phyloP scores from a whole-genome alignment of 441 rosid species.

The Daphne laureola region DNA sequence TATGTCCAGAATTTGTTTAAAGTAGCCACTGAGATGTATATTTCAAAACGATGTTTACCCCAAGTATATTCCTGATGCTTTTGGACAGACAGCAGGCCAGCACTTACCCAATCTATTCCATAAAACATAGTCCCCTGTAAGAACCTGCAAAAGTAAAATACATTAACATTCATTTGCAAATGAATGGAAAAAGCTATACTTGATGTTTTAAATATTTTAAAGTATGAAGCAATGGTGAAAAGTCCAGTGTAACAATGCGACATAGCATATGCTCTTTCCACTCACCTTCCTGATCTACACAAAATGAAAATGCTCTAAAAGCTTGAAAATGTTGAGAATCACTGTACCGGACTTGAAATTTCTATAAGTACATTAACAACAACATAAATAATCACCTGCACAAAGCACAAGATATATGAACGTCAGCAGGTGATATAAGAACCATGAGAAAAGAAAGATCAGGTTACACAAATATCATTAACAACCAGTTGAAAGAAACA shows the following conservation, averaged over 20 bases:
- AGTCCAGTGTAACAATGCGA: neutral
- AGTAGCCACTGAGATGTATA: no score
- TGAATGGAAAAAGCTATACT: no score
- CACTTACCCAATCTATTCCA: constrained; percentile 91
- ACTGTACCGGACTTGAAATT: constrained; percentile 62
- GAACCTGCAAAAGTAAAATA: constrained; percentile 39
- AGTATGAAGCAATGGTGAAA: neutral
- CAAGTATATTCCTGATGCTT: constrained; percentile 9
- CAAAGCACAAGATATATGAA: constrained; percentile 6
- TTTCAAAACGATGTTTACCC: neutral
- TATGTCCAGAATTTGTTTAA: no score
- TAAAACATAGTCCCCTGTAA: constrained; percentile 79
- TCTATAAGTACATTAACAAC: constrained; percentile 79
- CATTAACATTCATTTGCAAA: neutral
- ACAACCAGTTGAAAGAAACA: neutral
- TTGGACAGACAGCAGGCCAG: constrained; percentile 58
- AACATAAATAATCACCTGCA: constrained; percentile 83
- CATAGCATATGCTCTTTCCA: no score
- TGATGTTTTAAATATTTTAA: no score
- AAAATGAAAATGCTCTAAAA: no score
- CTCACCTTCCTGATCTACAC: no score
- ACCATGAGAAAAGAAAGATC: neutral
- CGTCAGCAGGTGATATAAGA: neutral
- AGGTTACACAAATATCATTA: neutral
- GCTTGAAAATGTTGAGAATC: constrained; percentile 5